Evolutionary conservation across 495 filamentous ascomycete genomes (phyloP).

Genomic region (Ascobolus immersus): DNA sequence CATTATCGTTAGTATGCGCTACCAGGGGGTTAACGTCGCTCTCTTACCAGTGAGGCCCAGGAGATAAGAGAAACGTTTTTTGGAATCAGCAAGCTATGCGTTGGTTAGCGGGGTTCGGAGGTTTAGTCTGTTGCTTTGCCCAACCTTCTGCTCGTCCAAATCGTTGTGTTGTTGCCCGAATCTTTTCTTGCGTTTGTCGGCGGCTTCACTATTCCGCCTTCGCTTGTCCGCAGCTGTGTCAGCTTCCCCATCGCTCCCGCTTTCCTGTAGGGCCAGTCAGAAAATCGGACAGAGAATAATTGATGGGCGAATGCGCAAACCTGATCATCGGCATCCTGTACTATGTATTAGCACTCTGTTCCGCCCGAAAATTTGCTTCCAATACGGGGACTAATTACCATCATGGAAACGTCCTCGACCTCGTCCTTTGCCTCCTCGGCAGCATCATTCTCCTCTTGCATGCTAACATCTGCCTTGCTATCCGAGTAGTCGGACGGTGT

Average conservation of each 20-base stretch:
- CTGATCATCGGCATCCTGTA: constrained; percentile 14
- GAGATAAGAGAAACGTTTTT: constrained; percentile 83
- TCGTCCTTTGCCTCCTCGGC: constrained; percentile 10
- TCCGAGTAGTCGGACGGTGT: background rate
- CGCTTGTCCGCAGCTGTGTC: constrained; percentile 39
- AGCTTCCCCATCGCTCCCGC: constrained; percentile 12
- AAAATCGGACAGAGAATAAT: background rate
- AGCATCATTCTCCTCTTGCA: too few species aligned
- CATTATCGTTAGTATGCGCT: constrained; percentile 4
- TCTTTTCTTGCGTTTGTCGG: constrained; percentile 63
- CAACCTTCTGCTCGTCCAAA: constrained; percentile 73
- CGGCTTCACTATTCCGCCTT: constrained; percentile 58
- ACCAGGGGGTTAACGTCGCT: background rate
- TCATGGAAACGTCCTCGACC: constrained; percentile 14
- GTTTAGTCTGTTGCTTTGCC: constrained; percentile 1
- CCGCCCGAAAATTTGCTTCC: background rate
- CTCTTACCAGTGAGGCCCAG: constrained; percentile 46
- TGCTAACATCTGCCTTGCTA: constrained; percentile 3
- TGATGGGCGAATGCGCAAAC: background rate
- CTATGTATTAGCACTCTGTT: background rate
- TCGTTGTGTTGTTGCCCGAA: constrained; percentile 85
- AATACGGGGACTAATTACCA: constrained; percentile 8
- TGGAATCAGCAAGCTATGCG: constrained; percentile 34
- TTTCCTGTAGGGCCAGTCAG: constrained; percentile 4
- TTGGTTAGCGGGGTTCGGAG: background rate